Percentiles rank a stretch among this genome's conserved stretches.
phyloP scores from a whole-genome alignment of 306 rosid species.

The Fagus sylvatica region DNA sequence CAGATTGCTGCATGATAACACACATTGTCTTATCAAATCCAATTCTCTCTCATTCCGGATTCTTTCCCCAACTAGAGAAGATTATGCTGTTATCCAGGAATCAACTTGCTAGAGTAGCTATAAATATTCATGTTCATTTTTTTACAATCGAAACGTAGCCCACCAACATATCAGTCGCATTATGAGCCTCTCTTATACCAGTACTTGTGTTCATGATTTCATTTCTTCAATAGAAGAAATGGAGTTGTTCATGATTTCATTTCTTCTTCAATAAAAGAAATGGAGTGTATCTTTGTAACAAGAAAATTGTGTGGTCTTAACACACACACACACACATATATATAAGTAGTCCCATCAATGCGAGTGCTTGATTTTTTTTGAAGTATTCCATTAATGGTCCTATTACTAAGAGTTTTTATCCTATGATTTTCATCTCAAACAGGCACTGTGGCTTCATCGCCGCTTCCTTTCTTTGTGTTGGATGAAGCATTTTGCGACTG shows the following conservation, averaged over 20 bases:
- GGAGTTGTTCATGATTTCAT: neutral
- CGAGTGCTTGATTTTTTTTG: neutral
- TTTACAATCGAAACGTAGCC: too few relatives aligned
- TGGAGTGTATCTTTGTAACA: neutral
- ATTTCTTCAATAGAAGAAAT: neutral
- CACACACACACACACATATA: neutral
- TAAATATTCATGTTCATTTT: neutral
- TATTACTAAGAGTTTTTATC: neutral
- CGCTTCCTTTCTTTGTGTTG: conserved; percentile 70
- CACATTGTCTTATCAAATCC: too few relatives aligned
- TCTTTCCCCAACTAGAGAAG: too few relatives aligned
- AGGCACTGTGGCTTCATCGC: conserved; percentile 95
- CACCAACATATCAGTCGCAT: neutral
- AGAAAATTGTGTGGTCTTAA: neutral
- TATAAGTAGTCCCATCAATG: neutral
- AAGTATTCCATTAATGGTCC: neutral
- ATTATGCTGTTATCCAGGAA: neutral
- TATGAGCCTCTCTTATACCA: neutral
- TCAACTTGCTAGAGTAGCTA: neutral
- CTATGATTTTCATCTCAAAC: conserved; percentile 25
- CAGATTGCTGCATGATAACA: neutral
- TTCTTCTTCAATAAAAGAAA: neutral
- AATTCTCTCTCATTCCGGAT: too few relatives aligned
- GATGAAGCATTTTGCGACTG: conserved; percentile 44
- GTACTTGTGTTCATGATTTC: neutral